These are phyloP conservation scores for Claviceps arundinis DNA, from an alignment of 2,329 filamentous ascomycete genomes.

Conservation along the genomic window DNA sequence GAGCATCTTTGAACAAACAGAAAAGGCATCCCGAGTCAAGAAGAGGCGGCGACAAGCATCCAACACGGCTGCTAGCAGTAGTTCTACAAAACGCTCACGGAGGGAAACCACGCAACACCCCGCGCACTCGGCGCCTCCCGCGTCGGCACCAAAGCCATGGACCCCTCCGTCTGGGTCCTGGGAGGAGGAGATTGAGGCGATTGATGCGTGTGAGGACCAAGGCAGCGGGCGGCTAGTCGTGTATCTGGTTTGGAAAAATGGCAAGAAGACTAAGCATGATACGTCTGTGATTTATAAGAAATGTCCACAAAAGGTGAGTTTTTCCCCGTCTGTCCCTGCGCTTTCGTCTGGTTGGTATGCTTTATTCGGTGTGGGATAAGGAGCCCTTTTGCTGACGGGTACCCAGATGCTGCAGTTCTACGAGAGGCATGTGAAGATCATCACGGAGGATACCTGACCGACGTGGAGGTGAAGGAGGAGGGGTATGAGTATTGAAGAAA, in stretches of 20 bases:
- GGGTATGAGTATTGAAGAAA: too few relatives aligned
- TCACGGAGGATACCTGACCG: conserved; percentile 23
- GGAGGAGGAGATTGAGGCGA: conserved; percentile 58
- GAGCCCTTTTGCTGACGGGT: too few relatives aligned
- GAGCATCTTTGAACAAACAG: conserved; percentile 36
- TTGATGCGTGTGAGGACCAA: conserved; percentile 61
- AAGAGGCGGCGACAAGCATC: conserved; percentile 41
- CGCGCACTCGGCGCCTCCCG: conserved; percentile 32
- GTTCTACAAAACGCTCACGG: conserved; percentile 30
- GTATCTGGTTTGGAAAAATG: conserved; percentile 62
- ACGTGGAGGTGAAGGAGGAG: neutral
- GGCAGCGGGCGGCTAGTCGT: conserved; percentile 46
- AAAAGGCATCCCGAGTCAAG: conserved; percentile 36
- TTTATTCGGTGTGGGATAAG: neutral
- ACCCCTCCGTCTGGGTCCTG: conserved; percentile 59
- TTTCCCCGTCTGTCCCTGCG: neutral
- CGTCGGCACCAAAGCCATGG: conserved; percentile 36
- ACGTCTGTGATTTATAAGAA: conserved; percentile 57
- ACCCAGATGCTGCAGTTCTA: conserved; percentile 46
- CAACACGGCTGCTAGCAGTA: conserved; percentile 17
- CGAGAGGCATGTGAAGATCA: conserved; percentile 42
- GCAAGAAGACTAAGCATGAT: conserved; percentile 60
- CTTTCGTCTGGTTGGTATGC: neutral
- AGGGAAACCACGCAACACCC: conserved; percentile 36
- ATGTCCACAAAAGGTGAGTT: conserved; percentile 61